A percentile compares a stretch with the other conserved stretches of the same genome.
Evolutionary conservation across 2,329 filamentous ascomycete species (phyloP).

Genomic region (Trichoderma koningii): DNA sequence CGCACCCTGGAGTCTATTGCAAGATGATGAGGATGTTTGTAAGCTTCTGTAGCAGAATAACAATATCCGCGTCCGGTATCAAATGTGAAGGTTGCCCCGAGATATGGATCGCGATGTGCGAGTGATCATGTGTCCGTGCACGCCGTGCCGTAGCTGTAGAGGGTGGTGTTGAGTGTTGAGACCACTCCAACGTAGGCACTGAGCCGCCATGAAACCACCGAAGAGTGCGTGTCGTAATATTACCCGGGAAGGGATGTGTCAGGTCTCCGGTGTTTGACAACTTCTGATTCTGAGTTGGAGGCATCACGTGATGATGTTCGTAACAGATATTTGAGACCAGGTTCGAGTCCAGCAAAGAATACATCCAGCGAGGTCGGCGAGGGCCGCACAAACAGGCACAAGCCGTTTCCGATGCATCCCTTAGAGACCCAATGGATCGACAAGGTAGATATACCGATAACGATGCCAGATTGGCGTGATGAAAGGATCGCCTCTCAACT

Average conservation of each 20-base stretch:
- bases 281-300: not conserved
- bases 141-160: not conserved
- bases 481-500: not conserved
- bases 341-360: not conserved
- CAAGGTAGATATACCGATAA: no score
- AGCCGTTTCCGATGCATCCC: no score
- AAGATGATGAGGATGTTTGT: conserved; percentile 11
- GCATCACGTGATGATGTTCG: conserved; percentile 13
- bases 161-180: not conserved
- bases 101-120: not conserved
- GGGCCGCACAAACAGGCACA: no score
- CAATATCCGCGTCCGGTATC: conserved; percentile 14
- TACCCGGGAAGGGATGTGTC: not conserved
- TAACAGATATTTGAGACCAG: not conserved
- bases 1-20: conserved; percentile 30
- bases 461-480: not conserved
- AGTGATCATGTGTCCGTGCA: not conserved
- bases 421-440: no score
- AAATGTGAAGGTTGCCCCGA: not conserved
- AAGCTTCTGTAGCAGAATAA: conserved; percentile 25
- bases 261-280: not conserved
- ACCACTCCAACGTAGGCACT: not conserved
- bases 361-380: not conserved
- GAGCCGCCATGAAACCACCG: no score
- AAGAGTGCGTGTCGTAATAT: not conserved